Evolutionary conservation across 2,329 filamentous ascomycete genomes (phyloP), one percentile per base, ranked within the genome.

Genomic region (Podosphaera fusca): DNA sequence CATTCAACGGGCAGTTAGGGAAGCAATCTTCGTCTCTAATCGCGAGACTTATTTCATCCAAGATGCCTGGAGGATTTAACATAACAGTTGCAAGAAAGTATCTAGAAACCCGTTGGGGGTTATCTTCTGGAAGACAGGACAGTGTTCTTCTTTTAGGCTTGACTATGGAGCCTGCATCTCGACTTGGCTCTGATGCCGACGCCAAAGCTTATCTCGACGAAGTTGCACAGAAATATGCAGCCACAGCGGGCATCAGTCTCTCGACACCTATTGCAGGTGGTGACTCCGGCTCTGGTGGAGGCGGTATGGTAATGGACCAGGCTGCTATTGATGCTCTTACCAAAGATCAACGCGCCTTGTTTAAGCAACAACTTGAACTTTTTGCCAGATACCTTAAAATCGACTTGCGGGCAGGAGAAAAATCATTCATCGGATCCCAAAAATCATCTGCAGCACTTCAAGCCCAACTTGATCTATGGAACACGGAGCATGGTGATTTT

Each of bases 21-120:
- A 98, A 98, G 73, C 89, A 95, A 65, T 94, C 92, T 0, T 84
- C 86, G 56, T 94, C 89, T 2, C 79, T 98, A 58, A 84, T 98
- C 69, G 92, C 92, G 55, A 84, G 92, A 64, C 75, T 98, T 69
- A 92, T 98, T 49, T 96, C 92, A 1, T 95, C 92, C 35, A 98
- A 98, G 74, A 98, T 98, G 92, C 92, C 92, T 53, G 92, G 90
- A 74, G 92, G 92, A 60, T 98, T 98, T 80, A 98, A 96, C 70
- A 96, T 96, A 70, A 96, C 90, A 67, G 78, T 87, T 10, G 87
- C 94, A 52, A 81, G 92, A 66, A 98, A 98, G 73, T 94, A 98
- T 68, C 74, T 98, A 50, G 90, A 95, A 73, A 87, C 85, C 14
- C 80, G 87, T 70, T 98, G 90, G 88, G 92, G 92, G 57, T 74